Evolutionary conservation across 306 rosid species (phyloP), one percentile per base, ranked within the genome.

Genomic region (Malus asiatica): DNA sequence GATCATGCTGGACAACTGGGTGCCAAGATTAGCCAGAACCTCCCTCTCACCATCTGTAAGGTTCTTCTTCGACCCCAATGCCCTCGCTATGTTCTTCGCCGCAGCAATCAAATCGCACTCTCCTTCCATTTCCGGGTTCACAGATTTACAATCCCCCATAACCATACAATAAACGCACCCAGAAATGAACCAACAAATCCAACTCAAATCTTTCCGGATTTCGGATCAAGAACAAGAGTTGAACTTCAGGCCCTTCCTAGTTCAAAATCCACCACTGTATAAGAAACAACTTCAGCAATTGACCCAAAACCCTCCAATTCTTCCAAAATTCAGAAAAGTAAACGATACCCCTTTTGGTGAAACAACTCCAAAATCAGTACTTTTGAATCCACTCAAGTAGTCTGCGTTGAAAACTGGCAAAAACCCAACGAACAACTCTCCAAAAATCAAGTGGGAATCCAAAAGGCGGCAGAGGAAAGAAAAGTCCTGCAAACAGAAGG

Each of bases 61-160:
- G 44, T 78, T 84, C 87, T 85, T 91, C 48, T 79, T 87, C 16
- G 96, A 92, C 45, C 91, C 90, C 62, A 93, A 75, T 8, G 88
- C 93, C 78, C 74, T 87, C 45, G 89, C 90, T 75, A 93, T 88
- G 72, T 83, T 85, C 71, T 84, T 85, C 4, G 90, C 94, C 8
- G 97, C 86, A 77, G 93, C 93, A 85, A 93, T 87, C 19, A 93
- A 77, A 63, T 79, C 86, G 68, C 89, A 87, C 72, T 90, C 98
- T 71, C 88, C 89, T 79, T 85, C 96, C 44, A 85, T 66, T 63
- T 90, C 91, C 3, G 89, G 82, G 79, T 64, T 79, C 82, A 69
- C 78, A 76, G 76, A 75, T 79, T 76, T 85, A 73, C 77, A 79
- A 33, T 91, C 96, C 80, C 77, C 93, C 75, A 86, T 86, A 30